Percentiles rank a stretch among this genome's conserved stretches.
Conservation (phyloP, 345 rosid genomes). For the Salix arbutifolia region DNA sequence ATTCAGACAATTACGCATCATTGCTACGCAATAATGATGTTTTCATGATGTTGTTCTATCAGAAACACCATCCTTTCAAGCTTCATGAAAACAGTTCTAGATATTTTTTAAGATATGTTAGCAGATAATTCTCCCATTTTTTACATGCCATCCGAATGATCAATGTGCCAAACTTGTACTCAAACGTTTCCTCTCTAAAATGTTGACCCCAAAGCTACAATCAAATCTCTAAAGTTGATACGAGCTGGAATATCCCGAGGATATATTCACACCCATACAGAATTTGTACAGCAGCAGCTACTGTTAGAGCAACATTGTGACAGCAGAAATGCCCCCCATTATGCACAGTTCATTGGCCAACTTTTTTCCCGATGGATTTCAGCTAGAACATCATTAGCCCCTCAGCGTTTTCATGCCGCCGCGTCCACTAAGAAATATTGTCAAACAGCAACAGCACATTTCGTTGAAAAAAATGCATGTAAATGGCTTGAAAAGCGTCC, state of each 20-base stretch:
- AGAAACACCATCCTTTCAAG: too few relatives aligned
- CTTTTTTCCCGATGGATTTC: background rate
- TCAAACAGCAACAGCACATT: too few relatives aligned
- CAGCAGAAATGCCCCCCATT: slow-evolving; percentile 13
- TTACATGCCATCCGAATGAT: background rate
- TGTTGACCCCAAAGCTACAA: too few relatives aligned
- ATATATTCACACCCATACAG: background rate
- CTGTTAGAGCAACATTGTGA: too few relatives aligned
- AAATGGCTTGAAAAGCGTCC: background rate
- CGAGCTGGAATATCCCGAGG: slow-evolving; percentile 9
- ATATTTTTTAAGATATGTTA: background rate
- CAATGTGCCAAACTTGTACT: background rate
- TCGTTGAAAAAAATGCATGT: background rate
- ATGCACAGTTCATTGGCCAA: slow-evolving; percentile 2
- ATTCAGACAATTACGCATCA: too few relatives aligned
- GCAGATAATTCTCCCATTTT: background rate
- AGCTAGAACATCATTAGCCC: background rate
- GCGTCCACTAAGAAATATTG: background rate
- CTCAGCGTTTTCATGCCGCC: slow-evolving; percentile 8
- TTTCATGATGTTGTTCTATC: too few relatives aligned
- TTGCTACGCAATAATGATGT: too few relatives aligned
- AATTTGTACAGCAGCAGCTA: background rate
- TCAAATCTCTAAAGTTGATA: too few relatives aligned
- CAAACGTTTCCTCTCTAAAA: too few relatives aligned
- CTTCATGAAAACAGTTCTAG: too few relatives aligned